A percentile compares a stretch with the other conserved stretches of the same genome.
Conservation (phyloP, 140 eudicot species). For the Ambrosia hybrid region DNA sequence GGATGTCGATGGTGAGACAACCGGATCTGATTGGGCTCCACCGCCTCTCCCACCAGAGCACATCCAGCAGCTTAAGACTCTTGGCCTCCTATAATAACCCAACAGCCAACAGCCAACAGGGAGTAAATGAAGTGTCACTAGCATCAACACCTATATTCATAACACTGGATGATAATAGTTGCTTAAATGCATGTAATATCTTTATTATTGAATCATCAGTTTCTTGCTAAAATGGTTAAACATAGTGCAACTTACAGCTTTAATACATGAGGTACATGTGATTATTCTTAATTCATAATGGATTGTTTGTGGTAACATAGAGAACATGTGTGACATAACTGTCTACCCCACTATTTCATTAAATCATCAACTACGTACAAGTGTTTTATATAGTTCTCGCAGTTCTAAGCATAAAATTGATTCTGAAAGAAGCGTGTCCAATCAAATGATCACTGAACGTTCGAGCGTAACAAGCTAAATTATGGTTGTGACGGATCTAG, state of each 20-base stretch:
- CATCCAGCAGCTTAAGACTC: slow-evolving; percentile 85
- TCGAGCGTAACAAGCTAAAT: too few relatives aligned
- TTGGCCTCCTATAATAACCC: slow-evolving; percentile 73
- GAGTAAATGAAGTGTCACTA: slow-evolving; percentile 20
- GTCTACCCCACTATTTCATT: too few relatives aligned
- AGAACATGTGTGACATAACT: neutral
- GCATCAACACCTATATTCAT: slow-evolving; percentile 21
- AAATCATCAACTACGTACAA: too few relatives aligned
- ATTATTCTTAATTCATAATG: slow-evolving; percentile 1
- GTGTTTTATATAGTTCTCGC: too few relatives aligned
- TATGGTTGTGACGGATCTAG: too few relatives aligned
- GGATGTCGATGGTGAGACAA: slow-evolving; percentile 87
- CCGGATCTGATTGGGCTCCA: slow-evolving; percentile 84
- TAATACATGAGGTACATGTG: slow-evolving; percentile 27
- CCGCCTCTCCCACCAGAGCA: slow-evolving; percentile 91
- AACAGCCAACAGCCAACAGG: slow-evolving; percentile 1
- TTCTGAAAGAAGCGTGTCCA: too few relatives aligned
- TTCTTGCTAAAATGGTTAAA: slow-evolving; percentile 19
- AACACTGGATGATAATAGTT: slow-evolving; percentile 20
- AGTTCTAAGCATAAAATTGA: too few relatives aligned
- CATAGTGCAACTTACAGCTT: slow-evolving; percentile 22
- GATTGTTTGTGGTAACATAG: neutral
- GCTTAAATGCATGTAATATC: slow-evolving; percentile 27
- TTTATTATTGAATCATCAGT: slow-evolving; percentile 4
- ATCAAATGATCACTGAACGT: too few relatives aligned